Evolutionary conservation across 352 stramenopile genomes (phyloP), one percentile per base, ranked within the genome.

Genomic region (Phytopythium aichiense): DNA sequence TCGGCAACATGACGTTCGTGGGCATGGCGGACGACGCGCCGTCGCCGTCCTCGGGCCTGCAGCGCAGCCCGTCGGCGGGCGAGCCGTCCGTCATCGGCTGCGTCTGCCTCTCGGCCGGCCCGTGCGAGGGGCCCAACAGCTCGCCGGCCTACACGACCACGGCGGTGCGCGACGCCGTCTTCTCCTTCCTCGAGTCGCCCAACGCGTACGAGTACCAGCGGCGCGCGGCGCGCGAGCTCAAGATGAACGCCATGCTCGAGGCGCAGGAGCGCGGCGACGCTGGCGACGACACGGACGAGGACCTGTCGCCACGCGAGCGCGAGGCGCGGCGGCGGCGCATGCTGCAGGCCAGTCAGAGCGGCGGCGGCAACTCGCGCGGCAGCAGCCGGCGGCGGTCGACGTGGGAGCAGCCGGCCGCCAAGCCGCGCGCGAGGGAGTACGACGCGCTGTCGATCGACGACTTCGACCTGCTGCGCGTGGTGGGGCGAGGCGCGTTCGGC

Each of bases 401-500:
- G 33, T 49, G 53, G 37, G 31, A 58, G n/a, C 31, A 58, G 52
- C 50, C 51, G 33, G 53, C 33, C 8, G 37, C 18, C 20, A 65
- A 73, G 58, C 71, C 66, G 13, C 68, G 71, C 8, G 1, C 31
- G 51, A 8, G 31, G 4, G 76, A 79, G 56, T 77, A 90, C 50
- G 80, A 86, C 30, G 71, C 73, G 3, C 65, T 96, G 49, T 81
- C 68, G 4, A 88, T 98, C 20, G 91, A 98, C 38, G 97, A 99
- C 65, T 99, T 99, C 72, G 89, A 99, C 62, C 71, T 99, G 4
- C 77, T 99, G 25, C 96, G 93, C 28, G 96, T 99, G 4, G 96
- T 99, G 16, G 98, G 98, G 6, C 96, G 98, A 67, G 98, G 97
- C 31, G 94, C 94, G 1, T 99, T 98, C 69, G 96, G 96, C 22